Percentiles rank a stretch among this genome's conserved stretches.
phyloP scores from a whole-genome alignment of 192 early-diverging fungal species.

The Umbelopsis sp. region DNA sequence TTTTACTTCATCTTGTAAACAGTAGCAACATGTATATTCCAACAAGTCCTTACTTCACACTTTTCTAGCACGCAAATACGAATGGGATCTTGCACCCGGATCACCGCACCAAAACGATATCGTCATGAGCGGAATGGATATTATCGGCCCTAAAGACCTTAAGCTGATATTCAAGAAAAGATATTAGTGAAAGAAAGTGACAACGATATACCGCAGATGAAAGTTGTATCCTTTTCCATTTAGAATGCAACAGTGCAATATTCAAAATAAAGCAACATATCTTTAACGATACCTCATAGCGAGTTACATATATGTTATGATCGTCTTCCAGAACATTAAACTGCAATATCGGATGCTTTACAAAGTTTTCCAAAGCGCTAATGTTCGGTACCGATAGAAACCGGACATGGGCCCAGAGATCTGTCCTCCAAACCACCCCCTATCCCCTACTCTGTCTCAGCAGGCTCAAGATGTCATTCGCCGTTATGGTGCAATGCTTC shows the following conservation, averaged over 20 bases:
- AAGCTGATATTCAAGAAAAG: neutral
- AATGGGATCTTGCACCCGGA: conserved; percentile 17
- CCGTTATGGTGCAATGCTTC: too few species aligned
- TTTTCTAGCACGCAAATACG: conserved; percentile 1
- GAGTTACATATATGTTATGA: too few species aligned
- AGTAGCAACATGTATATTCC: neutral
- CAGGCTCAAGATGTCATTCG: too few species aligned
- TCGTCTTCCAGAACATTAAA: too few species aligned
- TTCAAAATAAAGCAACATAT: neutral
- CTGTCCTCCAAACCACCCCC: too few species aligned
- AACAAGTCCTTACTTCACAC: neutral
- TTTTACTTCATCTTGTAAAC: neutral
- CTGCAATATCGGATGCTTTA: too few species aligned
- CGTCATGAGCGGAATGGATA: conserved; percentile 18
- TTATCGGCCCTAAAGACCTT: conserved; percentile 12
- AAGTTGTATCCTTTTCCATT: neutral
- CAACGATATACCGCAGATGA: neutral
- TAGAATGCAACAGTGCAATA: neutral
- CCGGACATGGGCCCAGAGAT: too few species aligned
- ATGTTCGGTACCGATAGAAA: too few species aligned
- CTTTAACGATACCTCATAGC: too few species aligned
- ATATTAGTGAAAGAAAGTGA: conserved; percentile 4
- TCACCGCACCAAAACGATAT: conserved; percentile 7
- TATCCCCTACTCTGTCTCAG: too few species aligned
- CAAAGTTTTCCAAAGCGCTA: too few species aligned